These are phyloP conservation scores for Fusarium dimerum DNA, from an alignment of 2,329 filamentous ascomycete species.

Conservation along the genomic window DNA sequence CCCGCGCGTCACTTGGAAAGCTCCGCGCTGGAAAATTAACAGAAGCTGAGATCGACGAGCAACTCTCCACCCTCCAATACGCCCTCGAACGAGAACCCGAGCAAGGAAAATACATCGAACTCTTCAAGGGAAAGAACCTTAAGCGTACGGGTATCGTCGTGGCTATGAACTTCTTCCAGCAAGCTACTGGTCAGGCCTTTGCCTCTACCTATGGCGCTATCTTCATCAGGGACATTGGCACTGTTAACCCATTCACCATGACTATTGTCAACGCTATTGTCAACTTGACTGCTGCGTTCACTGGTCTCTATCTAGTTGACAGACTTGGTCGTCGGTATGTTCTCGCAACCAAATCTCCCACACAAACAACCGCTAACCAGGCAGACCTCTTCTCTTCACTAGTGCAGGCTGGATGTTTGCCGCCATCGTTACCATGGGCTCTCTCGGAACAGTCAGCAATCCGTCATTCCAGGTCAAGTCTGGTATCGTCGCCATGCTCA, in stretches of 20 bases:
- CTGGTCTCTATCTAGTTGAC: constrained; percentile 1
- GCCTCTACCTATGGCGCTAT: constrained; percentile 23
- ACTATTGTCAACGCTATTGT: constrained; percentile 24
- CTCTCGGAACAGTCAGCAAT: constrained; percentile 18
- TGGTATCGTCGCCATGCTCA: constrained; percentile 26
- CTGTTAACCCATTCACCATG: constrained; percentile 29
- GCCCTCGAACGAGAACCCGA: background rate
- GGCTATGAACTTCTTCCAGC: constrained; percentile 15
- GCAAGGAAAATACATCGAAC: constrained; percentile 6
- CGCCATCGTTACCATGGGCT: constrained; percentile 28
- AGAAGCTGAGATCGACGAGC: background rate
- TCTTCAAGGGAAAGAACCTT: constrained; percentile 10
- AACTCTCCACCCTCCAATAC: background rate
- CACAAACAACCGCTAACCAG: background rate
- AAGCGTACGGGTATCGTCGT: constrained; percentile 17
- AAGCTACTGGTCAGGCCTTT: constrained; percentile 25
- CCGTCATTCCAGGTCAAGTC: constrained; percentile 15
- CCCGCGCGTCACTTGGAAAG: constrained; percentile 1
- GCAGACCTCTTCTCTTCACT: constrained; percentile 9
- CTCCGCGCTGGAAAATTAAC: background rate
- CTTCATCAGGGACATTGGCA: constrained; percentile 21
- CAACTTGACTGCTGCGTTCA: constrained; percentile 12
- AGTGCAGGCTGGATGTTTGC: constrained; percentile 19
- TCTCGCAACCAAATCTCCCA: accelerated
- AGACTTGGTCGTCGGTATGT: constrained; percentile 7